phyloP scores from a whole-genome alignment of 1,284 basidiomycete genomes.

The Xerocomus cyaneibrunnescens region DNA sequence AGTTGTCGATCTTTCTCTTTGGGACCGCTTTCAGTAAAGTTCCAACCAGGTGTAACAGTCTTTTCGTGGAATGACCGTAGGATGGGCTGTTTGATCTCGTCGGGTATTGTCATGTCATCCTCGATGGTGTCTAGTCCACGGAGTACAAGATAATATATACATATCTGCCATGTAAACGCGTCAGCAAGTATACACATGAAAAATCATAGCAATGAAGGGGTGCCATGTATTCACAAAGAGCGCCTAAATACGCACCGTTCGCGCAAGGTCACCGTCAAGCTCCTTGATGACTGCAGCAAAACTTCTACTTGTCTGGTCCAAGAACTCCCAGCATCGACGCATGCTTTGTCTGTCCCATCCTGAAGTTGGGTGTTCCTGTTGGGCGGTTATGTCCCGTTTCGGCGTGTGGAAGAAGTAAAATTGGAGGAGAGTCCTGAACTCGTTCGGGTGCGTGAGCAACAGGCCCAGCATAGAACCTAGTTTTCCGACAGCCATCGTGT shows the following conservation, averaged over 20 bases:
- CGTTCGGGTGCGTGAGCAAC: slow-evolving; percentile 71
- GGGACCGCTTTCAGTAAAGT: slow-evolving; percentile 79
- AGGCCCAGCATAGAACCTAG: slow-evolving; percentile 51
- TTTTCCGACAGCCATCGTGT: slow-evolving; percentile 25
- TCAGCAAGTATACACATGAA: neutral
- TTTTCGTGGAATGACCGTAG: slow-evolving; percentile 84
- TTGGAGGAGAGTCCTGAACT: slow-evolving; percentile 77
- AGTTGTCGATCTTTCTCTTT: slow-evolving; percentile 90
- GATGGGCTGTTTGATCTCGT: slow-evolving; percentile 84
- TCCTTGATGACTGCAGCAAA: slow-evolving; percentile 97
- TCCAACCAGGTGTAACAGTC: slow-evolving; percentile 86
- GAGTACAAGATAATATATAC: slow-evolving; percentile 94
- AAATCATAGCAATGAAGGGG: too few species aligned
- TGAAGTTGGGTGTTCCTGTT: slow-evolving; percentile 68
- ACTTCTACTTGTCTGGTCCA: slow-evolving; percentile 88
- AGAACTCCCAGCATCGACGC: slow-evolving; percentile 88
- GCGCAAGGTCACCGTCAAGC: slow-evolving; percentile 91
- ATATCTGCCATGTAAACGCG: slow-evolving; percentile 56
- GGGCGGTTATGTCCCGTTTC: slow-evolving; percentile 75
- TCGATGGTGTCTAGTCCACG: slow-evolving; percentile 95
- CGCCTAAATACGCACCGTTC: slow-evolving; percentile 64
- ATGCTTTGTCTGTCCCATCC: slow-evolving; percentile 85
- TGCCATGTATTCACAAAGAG: neutral
- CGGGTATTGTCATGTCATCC: slow-evolving; percentile 96
- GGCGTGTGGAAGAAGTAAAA: slow-evolving; percentile 79